Conservation (phyloP, 768 basidiomycete species). For the Steccherinum ochraceum region DNA sequence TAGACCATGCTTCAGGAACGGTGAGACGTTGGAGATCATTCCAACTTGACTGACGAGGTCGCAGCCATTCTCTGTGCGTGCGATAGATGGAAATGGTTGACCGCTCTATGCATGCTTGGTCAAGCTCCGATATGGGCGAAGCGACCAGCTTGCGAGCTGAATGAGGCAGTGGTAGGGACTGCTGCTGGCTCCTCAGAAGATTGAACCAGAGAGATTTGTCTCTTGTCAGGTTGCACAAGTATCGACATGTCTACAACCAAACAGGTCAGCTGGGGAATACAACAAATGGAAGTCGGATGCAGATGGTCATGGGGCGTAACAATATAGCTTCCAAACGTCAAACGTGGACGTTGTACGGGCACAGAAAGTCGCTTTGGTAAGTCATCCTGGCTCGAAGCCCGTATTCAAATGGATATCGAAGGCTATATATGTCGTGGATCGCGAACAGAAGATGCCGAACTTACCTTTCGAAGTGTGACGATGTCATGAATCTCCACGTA, state of each 20-base stretch:
- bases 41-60: not conserved
- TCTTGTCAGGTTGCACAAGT: not conserved
- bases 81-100: constrained; percentile 2
- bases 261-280: not conserved
- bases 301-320: no score
- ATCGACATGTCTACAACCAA: constrained; percentile 4
- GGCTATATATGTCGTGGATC: no score
- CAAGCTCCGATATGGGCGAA: not conserved
- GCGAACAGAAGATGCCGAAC: no score
- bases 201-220: constrained; percentile 4
- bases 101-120: not conserved
- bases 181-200: not conserved
- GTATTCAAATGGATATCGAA: no score
- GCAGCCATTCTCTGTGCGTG: not conserved
- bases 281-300: not conserved
- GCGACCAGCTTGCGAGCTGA: not conserved
- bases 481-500: not conserved
- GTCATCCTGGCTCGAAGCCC: no score
- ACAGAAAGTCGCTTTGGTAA: no score
- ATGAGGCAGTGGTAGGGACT: not conserved
- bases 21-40: not conserved
- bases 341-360: no score
- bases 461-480: not conserved
- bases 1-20: not conserved
- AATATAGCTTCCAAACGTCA: no score